These are phyloP conservation scores for Aureobasidium sp. DNA, from an alignment of 2,329 filamentous ascomycete genomes.

Conservation along the genomic window DNA sequence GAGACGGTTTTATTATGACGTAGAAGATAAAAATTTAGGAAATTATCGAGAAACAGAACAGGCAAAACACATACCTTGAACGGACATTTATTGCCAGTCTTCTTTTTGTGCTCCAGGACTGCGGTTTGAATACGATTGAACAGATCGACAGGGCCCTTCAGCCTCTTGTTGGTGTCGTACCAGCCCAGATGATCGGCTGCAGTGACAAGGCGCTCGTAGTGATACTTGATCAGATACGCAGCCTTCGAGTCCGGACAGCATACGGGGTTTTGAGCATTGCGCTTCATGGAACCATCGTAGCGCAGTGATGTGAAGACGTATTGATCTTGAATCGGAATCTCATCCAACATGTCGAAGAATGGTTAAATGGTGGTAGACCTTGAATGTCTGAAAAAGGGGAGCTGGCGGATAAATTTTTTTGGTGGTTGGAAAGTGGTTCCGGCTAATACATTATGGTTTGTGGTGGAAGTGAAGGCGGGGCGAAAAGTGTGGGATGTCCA, in stretches of 20 bases:
- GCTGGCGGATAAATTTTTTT: neutral
- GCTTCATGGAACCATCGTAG: slow-evolving; percentile 50
- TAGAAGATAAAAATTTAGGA: neutral
- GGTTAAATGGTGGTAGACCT: neutral
- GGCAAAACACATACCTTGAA: slow-evolving; percentile 16
- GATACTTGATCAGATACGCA: slow-evolving; percentile 73
- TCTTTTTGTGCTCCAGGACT: slow-evolving; percentile 28
- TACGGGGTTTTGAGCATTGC: slow-evolving; percentile 35
- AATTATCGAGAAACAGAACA: neutral
- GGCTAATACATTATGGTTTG: slow-evolving; percentile 14
- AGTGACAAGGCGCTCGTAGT: slow-evolving; percentile 67
- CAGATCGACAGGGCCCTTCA: slow-evolving; percentile 30
- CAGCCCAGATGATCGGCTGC: slow-evolving; percentile 47
- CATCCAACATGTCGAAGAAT: slow-evolving; percentile 13
- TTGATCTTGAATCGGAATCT: slow-evolving; percentile 20
- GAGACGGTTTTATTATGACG: neutral
- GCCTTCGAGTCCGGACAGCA: slow-evolving; percentile 47
- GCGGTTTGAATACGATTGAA: slow-evolving; percentile 28
- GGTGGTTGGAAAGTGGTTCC: neutral
- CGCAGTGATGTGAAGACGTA: slow-evolving; percentile 63
- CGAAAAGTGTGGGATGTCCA: slow-evolving; percentile 4
- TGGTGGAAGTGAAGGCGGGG: slow-evolving; percentile 9
- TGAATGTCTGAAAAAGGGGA: neutral
- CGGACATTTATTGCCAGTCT: slow-evolving; percentile 20
- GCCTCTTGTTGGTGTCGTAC: slow-evolving; percentile 29